Base-by-base conservation (phyloP, 2,329 filamentous ascomycete species). In the Ascochyta koolunga region DNA sequence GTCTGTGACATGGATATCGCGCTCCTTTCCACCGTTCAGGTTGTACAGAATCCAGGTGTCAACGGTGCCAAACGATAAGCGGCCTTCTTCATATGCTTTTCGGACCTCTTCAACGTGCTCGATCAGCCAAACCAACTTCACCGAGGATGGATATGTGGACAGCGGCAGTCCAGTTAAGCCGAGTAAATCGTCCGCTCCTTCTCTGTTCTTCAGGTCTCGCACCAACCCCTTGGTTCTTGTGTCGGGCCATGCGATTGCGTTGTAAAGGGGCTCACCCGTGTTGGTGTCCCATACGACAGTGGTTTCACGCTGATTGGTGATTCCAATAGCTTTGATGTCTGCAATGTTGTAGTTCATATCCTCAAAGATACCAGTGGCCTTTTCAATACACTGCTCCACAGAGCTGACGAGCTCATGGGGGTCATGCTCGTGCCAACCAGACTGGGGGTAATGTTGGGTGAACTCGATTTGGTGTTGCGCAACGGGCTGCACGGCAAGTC, bases 381-480 rank as follows among this genome's bases (percentile, higher is more conserved):
- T 84, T 63, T 91, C 88, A 63, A 96, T 92, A 75, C 92, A 96
- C 58, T 82, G 82, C 68, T 91, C 84, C 27, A 93, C 90, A 1
- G 90, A 89, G 48, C 80, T 78, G 39, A 96, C 80, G 48, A 96
- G 84, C 69, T 91, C 90, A 44, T 85, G 77, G 4, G 92, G 90
- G 67, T 96, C 88, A 70, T 96, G 91, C 73, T 96, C 92, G 74
- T 96, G 90, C 91, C 90, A 96, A 75, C 93, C 93, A 61, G 92
- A 88, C 57, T 92, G 82, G 15, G 91, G 90, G 74, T 96, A 93
- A 54, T 89, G 84, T 72, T 96, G 93, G 61, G 86, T 85, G 69
- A 96, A 93, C 73, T 96, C 91, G 61, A 93, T 86, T 77, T 96
- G 92, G 72, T 96, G 91, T 64, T 86, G 88, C 32, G 89, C 91